These are phyloP conservation scores for Umbelopsis sp. DNA, from an alignment of 192 early-diverging fungal genomes.

Conservation along the genomic window DNA sequence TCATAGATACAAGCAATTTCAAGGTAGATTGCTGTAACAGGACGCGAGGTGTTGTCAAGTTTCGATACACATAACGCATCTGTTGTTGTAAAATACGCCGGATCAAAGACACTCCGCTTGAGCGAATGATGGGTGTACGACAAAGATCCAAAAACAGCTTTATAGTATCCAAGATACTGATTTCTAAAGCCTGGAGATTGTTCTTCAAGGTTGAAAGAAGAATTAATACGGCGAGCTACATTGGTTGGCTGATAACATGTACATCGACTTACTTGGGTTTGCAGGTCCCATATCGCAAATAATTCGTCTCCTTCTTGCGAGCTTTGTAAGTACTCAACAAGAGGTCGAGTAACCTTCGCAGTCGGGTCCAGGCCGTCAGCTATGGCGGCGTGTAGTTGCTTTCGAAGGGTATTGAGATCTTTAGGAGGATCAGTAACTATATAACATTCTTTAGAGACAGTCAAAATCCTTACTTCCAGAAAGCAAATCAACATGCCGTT, in stretches of 20 bases:
- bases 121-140: slow-evolving; percentile 32
- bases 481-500: slow-evolving; percentile 15
- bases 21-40: slow-evolving; percentile 65
- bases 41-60: slow-evolving; percentile 60
- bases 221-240: background rate
- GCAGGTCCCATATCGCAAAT: slow-evolving; percentile 66
- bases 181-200: slow-evolving; percentile 56
- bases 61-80: slow-evolving; percentile 66
- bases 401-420: slow-evolving; percentile 26
- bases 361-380: slow-evolving; percentile 29
- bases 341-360: slow-evolving; percentile 28
- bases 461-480: background rate
- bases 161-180: slow-evolving; percentile 64
- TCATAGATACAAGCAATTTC: slow-evolving; percentile 64
- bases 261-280: slow-evolving; percentile 47
- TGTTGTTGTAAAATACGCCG: slow-evolving; percentile 62
- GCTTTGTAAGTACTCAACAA: slow-evolving; percentile 58
- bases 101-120: slow-evolving; percentile 54
- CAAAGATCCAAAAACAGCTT: slow-evolving; percentile 33
- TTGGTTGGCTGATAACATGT: background rate
- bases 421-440: background rate
- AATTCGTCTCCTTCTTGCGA: slow-evolving; percentile 64
- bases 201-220: slow-evolving; percentile 29
- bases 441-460: background rate
- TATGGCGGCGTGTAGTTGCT: slow-evolving; percentile 24